Conservation (phyloP, 2,329 filamentous ascomycete species). For the Colletotrichum chrysophilum region DNA sequence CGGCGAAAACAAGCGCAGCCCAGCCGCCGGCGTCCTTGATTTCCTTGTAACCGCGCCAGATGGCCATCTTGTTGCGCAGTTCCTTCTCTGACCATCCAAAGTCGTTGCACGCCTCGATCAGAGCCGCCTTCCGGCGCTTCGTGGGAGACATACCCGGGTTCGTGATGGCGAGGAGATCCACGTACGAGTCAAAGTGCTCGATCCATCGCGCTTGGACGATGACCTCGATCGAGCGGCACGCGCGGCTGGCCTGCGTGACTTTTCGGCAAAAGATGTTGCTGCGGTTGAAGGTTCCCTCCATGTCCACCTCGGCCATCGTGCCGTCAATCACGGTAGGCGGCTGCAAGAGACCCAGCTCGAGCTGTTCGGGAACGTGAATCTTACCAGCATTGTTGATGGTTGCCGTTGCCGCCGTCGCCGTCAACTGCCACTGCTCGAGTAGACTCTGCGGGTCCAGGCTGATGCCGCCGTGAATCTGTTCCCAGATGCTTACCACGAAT, state of each 20-base stretch:
- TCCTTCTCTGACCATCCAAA: conserved; percentile 64
- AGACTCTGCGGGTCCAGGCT: conserved; percentile 32
- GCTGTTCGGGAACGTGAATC: conserved; percentile 15
- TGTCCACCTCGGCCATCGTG: conserved; percentile 1
- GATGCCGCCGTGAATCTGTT: conserved; percentile 35
- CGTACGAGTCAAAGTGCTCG: conserved; percentile 57
- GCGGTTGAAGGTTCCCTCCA: conserved; percentile 30
- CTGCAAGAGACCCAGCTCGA: conserved; percentile 12
- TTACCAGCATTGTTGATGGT: conserved; percentile 22
- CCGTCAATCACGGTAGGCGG: conserved; percentile 9
- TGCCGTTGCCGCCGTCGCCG: conserved; percentile 21
- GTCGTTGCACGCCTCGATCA: conserved; percentile 57
- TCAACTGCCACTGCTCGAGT: conserved; percentile 29
- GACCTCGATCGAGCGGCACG: conserved; percentile 62
- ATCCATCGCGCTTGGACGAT: conserved; percentile 64
- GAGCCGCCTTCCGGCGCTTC: conserved; percentile 55
- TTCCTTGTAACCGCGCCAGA: conserved; percentile 65
- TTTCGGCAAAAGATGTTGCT: conserved; percentile 36
- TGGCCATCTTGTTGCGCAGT: conserved; percentile 51
- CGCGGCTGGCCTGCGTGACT: conserved; percentile 48
- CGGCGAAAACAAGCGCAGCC: conserved; percentile 60
- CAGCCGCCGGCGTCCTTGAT: conserved; percentile 63
- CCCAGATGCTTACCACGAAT: conserved; percentile 37
- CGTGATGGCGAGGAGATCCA: conserved; percentile 43
- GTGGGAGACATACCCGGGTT: conserved; percentile 45